A percentile compares a stretch with the other conserved stretches of the same genome.
Evolutionary conservation across 805 yeast species (phyloP).

Genomic region (Maudiozyma turicensis): DNA sequence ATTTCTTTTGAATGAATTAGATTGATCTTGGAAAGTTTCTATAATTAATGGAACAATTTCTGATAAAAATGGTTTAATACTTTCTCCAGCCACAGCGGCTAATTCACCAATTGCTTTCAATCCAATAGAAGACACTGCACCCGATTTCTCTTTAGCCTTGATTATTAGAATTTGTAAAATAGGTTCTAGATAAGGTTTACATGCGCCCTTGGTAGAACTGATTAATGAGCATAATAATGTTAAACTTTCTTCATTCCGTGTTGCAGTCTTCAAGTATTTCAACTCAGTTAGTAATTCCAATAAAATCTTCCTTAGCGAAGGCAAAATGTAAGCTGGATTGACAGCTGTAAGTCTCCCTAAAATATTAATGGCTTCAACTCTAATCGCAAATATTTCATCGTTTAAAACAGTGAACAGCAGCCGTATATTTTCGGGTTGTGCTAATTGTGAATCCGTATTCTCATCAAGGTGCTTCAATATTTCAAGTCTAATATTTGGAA

Average conservation of each 20-base stretch:
- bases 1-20: slow-evolving; percentile 71
- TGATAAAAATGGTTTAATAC: slow-evolving; percentile 57
- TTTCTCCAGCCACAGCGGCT: slow-evolving; percentile 79
- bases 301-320: slow-evolving; percentile 73
- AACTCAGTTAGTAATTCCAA: slow-evolving; percentile 75
- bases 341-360: slow-evolving; percentile 75
- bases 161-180: slow-evolving; percentile 75
- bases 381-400: slow-evolving; percentile 74
- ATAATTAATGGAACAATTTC: slow-evolving; percentile 76
- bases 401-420: slow-evolving; percentile 76
- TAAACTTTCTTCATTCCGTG: slow-evolving; percentile 79
- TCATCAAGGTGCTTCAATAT: slow-evolving; percentile 63
- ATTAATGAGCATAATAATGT: slow-evolving; percentile 61
- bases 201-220: slow-evolving; percentile 62
- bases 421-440: slow-evolving; percentile 83
- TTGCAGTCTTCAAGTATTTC: slow-evolving; percentile 64
- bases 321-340: slow-evolving; percentile 91
- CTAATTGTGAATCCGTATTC: slow-evolving; percentile 76
- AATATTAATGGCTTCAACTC: slow-evolving; percentile 63
- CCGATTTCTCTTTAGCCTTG: slow-evolving; percentile 55
- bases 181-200: slow-evolving; percentile 83
- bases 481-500: slow-evolving; percentile 69
- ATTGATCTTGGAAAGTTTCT: slow-evolving; percentile 83
- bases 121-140: slow-evolving; percentile 76
- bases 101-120: slow-evolving; percentile 80